Conservation (phyloP, 495 filamentous ascomycete species). For the Talaromyces ruber region DNA sequence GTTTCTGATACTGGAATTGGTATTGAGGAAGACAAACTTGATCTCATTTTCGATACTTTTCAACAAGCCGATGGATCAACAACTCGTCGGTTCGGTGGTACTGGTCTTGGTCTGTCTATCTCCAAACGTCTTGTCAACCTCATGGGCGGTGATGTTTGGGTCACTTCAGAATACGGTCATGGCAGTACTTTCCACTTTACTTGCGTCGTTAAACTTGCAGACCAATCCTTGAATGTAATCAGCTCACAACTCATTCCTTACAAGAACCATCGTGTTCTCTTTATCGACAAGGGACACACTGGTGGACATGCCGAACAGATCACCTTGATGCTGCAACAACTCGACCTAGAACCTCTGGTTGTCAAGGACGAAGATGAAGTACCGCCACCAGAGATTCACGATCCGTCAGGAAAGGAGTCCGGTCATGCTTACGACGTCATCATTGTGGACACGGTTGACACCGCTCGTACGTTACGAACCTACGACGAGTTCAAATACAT, state of each 20-base stretch:
- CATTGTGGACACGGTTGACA: slow-evolving; percentile 90
- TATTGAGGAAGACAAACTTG: slow-evolving; percentile 91
- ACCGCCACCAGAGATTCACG: slow-evolving; percentile 51
- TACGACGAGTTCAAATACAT: slow-evolving; percentile 97
- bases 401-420: slow-evolving; percentile 46
- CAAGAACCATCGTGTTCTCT: slow-evolving; percentile 79
- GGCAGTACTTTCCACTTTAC: slow-evolving; percentile 98
- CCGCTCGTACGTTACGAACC: slow-evolving; percentile 71
- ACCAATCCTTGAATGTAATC: slow-evolving; percentile 72
- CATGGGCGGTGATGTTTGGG: slow-evolving; percentile 98
- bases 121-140: slow-evolving; percentile 92
- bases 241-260: slow-evolving; percentile 81
- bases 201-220: slow-evolving; percentile 81
- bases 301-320: slow-evolving; percentile 66
- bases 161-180: slow-evolving; percentile 84
- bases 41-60: slow-evolving; percentile 99
- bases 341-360: slow-evolving; percentile 76
- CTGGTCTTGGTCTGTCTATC: slow-evolving; percentile 91
- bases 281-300: slow-evolving; percentile 90
- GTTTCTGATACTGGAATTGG: slow-evolving; percentile 97
- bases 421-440: slow-evolving; percentile 86
- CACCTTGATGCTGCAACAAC: slow-evolving; percentile 64
- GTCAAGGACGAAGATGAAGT: slow-evolving; percentile 57
- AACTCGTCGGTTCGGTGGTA: slow-evolving; percentile 93
- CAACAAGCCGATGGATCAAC: slow-evolving; percentile 98